Evolutionary conservation across 176 grass and related monocot genomes (phyloP).

Genomic region (Luzula sylvatica): DNA sequence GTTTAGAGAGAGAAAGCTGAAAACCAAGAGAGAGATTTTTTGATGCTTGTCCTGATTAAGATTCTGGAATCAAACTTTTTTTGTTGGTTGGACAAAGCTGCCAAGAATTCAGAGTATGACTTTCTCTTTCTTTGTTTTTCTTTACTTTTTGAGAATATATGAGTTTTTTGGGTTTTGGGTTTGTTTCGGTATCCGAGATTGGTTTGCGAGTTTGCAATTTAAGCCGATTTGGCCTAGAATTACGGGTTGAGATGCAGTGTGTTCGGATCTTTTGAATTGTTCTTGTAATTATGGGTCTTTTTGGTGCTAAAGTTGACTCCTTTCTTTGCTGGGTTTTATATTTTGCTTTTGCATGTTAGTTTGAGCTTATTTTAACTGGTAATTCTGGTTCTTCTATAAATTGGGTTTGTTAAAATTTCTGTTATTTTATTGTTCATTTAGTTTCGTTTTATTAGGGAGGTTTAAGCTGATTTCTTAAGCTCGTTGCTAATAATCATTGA

Average conservation of each 20-base stretch:
- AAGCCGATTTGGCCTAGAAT: neutral
- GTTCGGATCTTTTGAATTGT: neutral
- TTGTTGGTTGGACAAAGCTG: neutral
- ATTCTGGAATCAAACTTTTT: neutral
- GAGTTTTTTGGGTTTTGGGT: neutral
- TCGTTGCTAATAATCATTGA: neutral
- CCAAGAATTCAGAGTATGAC: conserved; percentile 1
- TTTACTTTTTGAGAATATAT: neutral
- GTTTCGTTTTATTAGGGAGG: neutral
- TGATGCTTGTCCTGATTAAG: conserved; percentile 1
- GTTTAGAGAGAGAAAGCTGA: neutral
- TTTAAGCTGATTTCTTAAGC: neutral
- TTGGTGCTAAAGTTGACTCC: no score
- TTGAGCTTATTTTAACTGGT: no score
- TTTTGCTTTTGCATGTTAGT: no score
- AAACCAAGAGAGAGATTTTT: neutral
- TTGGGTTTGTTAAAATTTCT: no score
- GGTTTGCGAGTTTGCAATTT: neutral
- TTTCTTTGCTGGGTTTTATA: no score
- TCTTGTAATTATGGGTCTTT: no score
- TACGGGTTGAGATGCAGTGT: neutral
- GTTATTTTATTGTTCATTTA: no score
- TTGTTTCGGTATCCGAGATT: no score
- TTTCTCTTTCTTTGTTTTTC: neutral
- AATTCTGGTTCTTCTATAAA: no score